Percentiles rank a stretch among this genome's conserved stretches.
Conservation (phyloP, 345 rosid genomes). For the Cochlearia excelsa region DNA sequence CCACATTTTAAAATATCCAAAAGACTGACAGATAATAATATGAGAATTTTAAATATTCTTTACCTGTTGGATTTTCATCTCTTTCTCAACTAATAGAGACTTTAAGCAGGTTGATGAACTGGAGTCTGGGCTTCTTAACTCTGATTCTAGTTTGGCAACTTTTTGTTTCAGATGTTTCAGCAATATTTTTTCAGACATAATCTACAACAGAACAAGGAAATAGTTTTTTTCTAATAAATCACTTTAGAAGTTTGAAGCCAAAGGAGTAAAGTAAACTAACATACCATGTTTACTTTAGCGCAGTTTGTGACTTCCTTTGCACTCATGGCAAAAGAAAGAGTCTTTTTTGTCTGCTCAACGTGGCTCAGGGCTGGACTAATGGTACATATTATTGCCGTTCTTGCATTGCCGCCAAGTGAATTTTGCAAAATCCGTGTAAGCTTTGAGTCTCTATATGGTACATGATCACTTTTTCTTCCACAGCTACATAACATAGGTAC, state of each 20-base stretch:
- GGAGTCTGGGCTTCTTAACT: conserved; percentile 71
- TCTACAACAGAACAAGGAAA: conserved; percentile 39
- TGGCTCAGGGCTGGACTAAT: conserved; percentile 93
- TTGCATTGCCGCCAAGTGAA: conserved; percentile 97
- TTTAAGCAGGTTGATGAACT: conserved; percentile 59
- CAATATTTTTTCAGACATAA: conserved; percentile 65
- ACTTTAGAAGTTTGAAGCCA: conserved; percentile 4
- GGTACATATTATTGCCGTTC: conserved; percentile 94
- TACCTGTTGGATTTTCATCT: conserved; percentile 77
- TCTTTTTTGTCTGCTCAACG: conserved; percentile 86
- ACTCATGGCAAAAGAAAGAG: conserved; percentile 79
- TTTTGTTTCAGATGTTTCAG: conserved; percentile 84
- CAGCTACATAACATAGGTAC: conserved; percentile 48
- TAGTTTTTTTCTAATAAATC: conserved; percentile 1
- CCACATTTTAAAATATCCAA: conserved; percentile 4
- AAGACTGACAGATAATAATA: neutral
- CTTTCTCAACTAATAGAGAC: conserved; percentile 61
- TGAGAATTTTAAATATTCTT: conserved; percentile 8
- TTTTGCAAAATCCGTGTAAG: conserved; percentile 92
- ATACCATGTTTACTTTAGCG: conserved; percentile 90
- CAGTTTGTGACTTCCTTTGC: conserved; percentile 94
- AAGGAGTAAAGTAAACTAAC: conserved; percentile 28
- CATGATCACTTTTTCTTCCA: conserved; percentile 61
- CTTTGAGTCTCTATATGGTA: conserved; percentile 96
- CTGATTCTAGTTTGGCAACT: conserved; percentile 94